Base-by-base conservation (phyloP, 495 filamentous ascomycete genomes). In the Niebla homalea region DNA sequence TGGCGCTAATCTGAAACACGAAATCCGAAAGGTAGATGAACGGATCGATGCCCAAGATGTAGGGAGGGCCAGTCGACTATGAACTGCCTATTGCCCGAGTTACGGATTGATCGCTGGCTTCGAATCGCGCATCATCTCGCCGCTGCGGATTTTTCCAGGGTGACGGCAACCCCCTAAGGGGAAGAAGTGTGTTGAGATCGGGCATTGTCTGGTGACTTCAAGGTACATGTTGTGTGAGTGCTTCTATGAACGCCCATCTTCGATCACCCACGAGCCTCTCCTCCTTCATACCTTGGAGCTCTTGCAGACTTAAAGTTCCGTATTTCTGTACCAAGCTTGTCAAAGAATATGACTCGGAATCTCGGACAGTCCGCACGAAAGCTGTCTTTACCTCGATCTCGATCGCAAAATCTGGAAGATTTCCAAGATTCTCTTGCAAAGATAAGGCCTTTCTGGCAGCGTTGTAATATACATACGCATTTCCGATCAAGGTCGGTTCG, bases 401-500 rank as follows among this genome's bases (percentile, higher is more conserved):
- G n/a, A 57, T 62, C 51, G 70, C 66, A 54, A 75, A 68, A 11
- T 74, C 69, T 4, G 49, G 46, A 3, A 54, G 63, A 41, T 70
- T 63, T 47, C 71, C 66, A 56, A 64, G 60, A 35, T 66, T 60
- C 42, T 69, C 66, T 22, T 79, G 54, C 32, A 64, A 70, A 40
- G 68, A 69, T 1, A 48, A 16, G 25, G 36, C 45, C 32, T 48
- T 48, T 5, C 36, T 19, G 5, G 79, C 80, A 23, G 79, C 79
- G 37, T 77, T 68, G 56, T 81, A 85, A 53, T 77, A 84, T 10
- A 78, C 75, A 29, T 74, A 74, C 3, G 81, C 79, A 55, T 85
- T 85, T 36, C 70, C 70, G 19, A 81, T 51, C 39, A 84, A 67
- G 15, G 67, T 70, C 1, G 57, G 57, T 23, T 62, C 65, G 49